Base-by-base conservation (phyloP, 2,329 filamentous ascomycete genomes). In the Dendrostoma leiphaemia region DNA sequence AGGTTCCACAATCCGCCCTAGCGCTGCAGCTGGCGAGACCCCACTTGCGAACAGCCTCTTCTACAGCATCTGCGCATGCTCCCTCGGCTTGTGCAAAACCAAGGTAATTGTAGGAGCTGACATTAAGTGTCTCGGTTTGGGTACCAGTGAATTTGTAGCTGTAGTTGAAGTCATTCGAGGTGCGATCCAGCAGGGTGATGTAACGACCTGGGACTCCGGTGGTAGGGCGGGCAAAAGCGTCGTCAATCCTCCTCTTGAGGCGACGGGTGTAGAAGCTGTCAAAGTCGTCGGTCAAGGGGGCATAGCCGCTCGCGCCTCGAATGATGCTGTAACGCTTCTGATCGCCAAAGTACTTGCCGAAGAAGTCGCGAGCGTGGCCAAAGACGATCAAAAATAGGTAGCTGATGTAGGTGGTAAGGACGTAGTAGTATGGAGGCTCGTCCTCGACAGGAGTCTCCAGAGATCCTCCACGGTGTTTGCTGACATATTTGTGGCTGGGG, bases 41-140 rank as follows among this genome's bases (percentile, higher is more conserved):
- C 65, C 96, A 94, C 67, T 88, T 92, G 71, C 84, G 86, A 60
- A 96, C 85, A 44, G 83, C 84, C 44, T 92, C 88, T 74, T 99
- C 94, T 4, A 93, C 90, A 13, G 90, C 88, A 69, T 97, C 93
- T 44, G 94, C 94, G 67, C 94, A 99, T 37, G 94, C 93, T 10
- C 94, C 94, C 62, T 97, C 92, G 0, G 94, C 97, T 71, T 99
- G 94, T 48, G 94, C 94, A 65, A 99, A 99, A 40, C 94, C 94
- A 23, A 99, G 89, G 69, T 99, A 99, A 74, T 99, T 99, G 81
- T 99, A 99, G 1, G 94, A 99, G 76, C 93, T 97, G 88, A 99
- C 89, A 74, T 99, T 99, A 64, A 99, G 78, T 0, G 94, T 97
- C 72, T 99, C 91, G 1, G 93, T 97, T 56, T 84, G 88, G 45